Conservation (phyloP, 306 rosid species). For the Abrus precatorius region DNA sequence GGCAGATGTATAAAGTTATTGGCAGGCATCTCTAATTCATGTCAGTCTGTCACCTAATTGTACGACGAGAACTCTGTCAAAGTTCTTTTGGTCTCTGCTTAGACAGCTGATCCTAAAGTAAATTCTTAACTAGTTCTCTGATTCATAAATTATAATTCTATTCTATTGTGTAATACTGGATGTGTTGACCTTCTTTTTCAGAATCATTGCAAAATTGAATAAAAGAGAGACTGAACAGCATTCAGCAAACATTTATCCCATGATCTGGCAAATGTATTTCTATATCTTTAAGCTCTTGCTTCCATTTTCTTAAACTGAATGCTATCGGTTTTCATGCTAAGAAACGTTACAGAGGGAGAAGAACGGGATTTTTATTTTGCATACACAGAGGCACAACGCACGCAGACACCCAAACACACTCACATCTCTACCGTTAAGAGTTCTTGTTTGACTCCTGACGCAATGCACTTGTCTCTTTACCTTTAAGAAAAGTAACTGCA, state of each 20-base stretch:
- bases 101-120: constrained; percentile 47
- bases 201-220: constrained; percentile 54
- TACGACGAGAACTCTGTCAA: constrained; percentile 52
- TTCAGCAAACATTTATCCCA: constrained; percentile 47
- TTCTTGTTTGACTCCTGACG: constrained; percentile 15
- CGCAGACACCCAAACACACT: too few species aligned
- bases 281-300: constrained; percentile 4
- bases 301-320: constrained; percentile 31
- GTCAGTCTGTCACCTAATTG: constrained; percentile 41
- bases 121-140: constrained; percentile 52
- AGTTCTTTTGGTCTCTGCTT: constrained; percentile 50
- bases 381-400: neutral
- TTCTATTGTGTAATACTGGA: constrained; percentile 52
- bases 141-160: constrained; percentile 49
- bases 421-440: neutral
- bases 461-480: neutral
- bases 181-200: constrained; percentile 58
- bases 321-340: constrained; percentile 15
- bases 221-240: constrained; percentile 53
- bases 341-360: neutral
- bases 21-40: constrained; percentile 37
- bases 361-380: constrained; percentile 5
- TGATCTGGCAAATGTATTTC: constrained; percentile 36
- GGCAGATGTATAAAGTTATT: constrained; percentile 41
- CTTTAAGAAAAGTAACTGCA: neutral